Percentiles rank a stretch among this genome's conserved stretches.
Evolutionary conservation across 192 early-diverging fungal species (phyloP).

Genomic region (Helicostylum pulchrum): DNA sequence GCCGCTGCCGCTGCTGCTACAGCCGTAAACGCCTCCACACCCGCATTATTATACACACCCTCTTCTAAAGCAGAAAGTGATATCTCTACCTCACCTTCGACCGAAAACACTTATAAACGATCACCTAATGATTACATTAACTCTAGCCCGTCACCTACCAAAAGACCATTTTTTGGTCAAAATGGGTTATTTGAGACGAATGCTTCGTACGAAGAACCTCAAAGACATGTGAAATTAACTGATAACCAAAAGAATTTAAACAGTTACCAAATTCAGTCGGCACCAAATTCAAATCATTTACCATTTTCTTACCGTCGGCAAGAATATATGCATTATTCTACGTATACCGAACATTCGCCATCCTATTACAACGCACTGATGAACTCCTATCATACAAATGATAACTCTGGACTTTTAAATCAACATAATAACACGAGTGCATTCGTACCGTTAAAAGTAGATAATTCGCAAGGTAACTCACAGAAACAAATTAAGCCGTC

Average conservation of each 20-base stretch:
- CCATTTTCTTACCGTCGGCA: constrained; percentile 2
- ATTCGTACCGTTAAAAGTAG: neutral
- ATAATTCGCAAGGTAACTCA: neutral
- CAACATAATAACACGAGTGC: neutral
- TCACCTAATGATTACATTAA: neutral
- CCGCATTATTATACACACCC: neutral
- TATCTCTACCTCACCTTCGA: neutral
- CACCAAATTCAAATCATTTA: too few species aligned
- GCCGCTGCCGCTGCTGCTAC: neutral
- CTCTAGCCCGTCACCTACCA: too few species aligned
- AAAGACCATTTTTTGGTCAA: too few species aligned
- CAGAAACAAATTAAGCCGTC: constrained; percentile 2
- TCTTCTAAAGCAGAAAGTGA: constrained; percentile 6
- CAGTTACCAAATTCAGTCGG: too few species aligned
- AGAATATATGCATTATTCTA: constrained; percentile 8
- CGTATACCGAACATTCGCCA: neutral
- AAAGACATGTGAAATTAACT: too few species aligned
- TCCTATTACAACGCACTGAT: neutral
- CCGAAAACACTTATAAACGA: constrained; percentile 6
- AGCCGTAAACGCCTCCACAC: neutral
- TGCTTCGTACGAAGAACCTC: too few species aligned
- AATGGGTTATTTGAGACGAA: too few species aligned
- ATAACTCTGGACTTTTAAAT: neutral
- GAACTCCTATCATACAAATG: constrained; percentile 2
- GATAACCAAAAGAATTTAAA: too few species aligned